phyloP scores from a whole-genome alignment of 176 grass and related monocot genomes.

The maize (Zea mays) region DNA sequence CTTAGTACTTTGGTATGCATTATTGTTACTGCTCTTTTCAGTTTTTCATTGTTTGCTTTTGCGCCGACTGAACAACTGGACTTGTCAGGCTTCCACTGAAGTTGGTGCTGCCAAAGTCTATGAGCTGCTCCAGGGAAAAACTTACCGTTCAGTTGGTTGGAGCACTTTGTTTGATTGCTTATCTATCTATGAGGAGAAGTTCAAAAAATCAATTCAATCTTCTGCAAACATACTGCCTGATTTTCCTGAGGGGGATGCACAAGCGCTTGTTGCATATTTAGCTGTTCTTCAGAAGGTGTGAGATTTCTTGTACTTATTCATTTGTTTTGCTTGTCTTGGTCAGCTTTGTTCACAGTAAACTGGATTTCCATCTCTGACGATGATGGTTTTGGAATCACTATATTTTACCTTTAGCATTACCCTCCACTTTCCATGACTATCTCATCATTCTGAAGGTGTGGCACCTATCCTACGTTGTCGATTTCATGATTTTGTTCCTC shows the following conservation, averaged over 20 bases:
- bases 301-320: constrained; percentile 26
- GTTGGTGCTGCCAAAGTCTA: constrained; percentile 83
- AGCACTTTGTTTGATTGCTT: constrained; percentile 95
- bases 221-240: constrained; percentile 76
- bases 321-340: not conserved
- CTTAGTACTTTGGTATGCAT: constrained; percentile 81
- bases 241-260: constrained; percentile 86
- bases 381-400: constrained; percentile 4
- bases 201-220: constrained; percentile 85
- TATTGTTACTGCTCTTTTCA: constrained; percentile 28
- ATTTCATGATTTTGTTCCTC: not conserved
- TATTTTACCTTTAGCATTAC: not conserved
- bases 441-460: not conserved
- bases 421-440: not conserved
- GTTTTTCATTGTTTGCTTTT: constrained; percentile 34
- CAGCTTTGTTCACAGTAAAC: not conserved
- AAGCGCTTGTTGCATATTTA: constrained; percentile 92
- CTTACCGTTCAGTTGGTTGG: constrained; percentile 87
- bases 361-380: constrained; percentile 7
- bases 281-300: constrained; percentile 85
- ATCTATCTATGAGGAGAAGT: constrained; percentile 90
- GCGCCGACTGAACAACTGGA: constrained; percentile 28
- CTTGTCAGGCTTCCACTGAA: constrained; percentile 78
- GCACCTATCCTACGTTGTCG: not conserved
- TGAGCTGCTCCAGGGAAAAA: constrained; percentile 83